Evolutionary conservation across 1,139 yeast species (phyloP), one percentile per base, ranked within the genome.

Genomic region (Eremothecium coryli): DNA sequence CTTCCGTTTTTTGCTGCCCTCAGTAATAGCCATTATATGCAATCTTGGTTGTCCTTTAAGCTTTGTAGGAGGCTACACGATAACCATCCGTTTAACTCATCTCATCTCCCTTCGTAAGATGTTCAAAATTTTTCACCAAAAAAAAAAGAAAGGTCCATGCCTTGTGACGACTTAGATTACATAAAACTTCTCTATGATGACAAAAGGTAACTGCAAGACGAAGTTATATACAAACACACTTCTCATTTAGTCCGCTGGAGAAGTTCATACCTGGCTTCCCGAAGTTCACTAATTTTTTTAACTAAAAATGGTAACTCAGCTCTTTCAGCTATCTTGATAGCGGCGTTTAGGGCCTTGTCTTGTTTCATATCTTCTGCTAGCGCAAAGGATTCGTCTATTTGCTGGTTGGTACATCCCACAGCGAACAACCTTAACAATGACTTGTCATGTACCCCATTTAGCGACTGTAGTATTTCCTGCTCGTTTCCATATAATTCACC

Each of bases 291-390:
- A 38, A 88, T 77, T 51, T 73, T 75, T 38, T 71, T 73, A 1
- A 85, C 86, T 47, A 90, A 62, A 6, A 68, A 64, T 25, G 69
- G 60, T 53, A 78, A 67, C 36, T 80, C 86, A 50, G 82, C 74
- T 46, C 95, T 71, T 48, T 82, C 82, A 1, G 95, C 84, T 39
- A 90, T 82, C 58, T 81, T 81, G 16, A 73, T 65, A 1, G 96
- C 95, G 0, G 95, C 95, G 38, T 70, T 71, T 42, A 88, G 62
- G 4, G 95, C 94, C 46, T 80, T 76, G 43, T 80, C 88, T 42
- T 76, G 79, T 47, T 75, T 73, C 48, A 90, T 66, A 52, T 82
- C 73, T 45, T 68, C 70, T 4, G 76, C 86, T 30, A 90, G 58
- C 25, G 81, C 78, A 43, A 74, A 65, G 0, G 94, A 93, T 54